Base-by-base conservation (phyloP, 75 land plant genomes). In the Pseudotsuga menziesii region DNA sequence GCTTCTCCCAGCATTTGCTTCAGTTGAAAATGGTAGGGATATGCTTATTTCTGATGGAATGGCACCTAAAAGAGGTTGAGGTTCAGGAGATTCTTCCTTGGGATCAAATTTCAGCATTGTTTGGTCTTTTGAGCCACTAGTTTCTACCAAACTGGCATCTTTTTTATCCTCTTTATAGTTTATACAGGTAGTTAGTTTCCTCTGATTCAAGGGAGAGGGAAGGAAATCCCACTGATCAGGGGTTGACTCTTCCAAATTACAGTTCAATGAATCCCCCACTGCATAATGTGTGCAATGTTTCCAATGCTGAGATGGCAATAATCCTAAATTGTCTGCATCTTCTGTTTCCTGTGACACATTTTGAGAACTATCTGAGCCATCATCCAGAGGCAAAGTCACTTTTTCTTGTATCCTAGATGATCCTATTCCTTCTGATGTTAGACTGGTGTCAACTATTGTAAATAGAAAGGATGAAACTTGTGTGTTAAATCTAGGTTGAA, bases 391-490 rank as follows among this genome's bases (percentile, higher is more conserved):
- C 58, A 88, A 84, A 27, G 77, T 82, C 71, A 81, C 84, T 48
- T 81, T 26, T 58, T 86, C 81, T 75, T 81, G 76, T 15, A 84
- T 56, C 57, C 79, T 82, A 9, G 16, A 22, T 69, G 69, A 20
- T 63, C 4, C 71, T 58, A 57, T 78, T 9, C 77, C 86, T 79
- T 71, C 56, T 69, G 72, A 41, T 61, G 66, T 22, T 54, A 82
- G 57, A 74, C 90, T 91, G 15, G 92, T 91, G 58, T 91, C 92
- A 5, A 88, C 88, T 56, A 88, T 77, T 36, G 87, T 88, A 75
- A 91, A 84, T 39, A 77, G 76, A 77, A 86, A 17, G 14, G 70
- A 35, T 41, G 54, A 32, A 75, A 73, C 57, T 12, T 75, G 36
- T 70, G 5, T 81, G 12, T 74, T 39, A 27, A 74, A 35, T 64